phyloP scores from a whole-genome alignment of 768 basidiomycete genomes.

The Gloeophyllum trabeum region DNA sequence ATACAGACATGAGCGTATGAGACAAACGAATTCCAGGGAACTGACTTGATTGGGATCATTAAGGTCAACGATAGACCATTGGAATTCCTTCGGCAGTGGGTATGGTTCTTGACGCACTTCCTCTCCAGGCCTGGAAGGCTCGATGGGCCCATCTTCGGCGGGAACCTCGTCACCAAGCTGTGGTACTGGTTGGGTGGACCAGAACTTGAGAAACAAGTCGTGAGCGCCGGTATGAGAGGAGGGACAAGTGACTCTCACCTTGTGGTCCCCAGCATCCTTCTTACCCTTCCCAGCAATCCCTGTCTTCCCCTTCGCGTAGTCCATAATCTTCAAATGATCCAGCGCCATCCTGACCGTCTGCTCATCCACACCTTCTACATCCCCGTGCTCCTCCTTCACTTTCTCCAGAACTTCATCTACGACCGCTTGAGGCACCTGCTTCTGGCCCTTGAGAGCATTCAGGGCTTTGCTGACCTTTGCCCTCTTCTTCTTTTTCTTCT shows the following conservation, averaged over 20 bases:
- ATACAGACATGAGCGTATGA: background rate
- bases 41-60: slow-evolving; percentile 61
- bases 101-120: slow-evolving; percentile 86
- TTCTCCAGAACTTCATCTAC: slow-evolving; percentile 58
- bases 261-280: slow-evolving; percentile 82
- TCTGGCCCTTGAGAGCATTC: slow-evolving; percentile 34
- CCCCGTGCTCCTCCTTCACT: slow-evolving; percentile 48
- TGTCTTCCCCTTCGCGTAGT: slow-evolving; percentile 73
- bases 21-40: slow-evolving; percentile 6
- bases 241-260: slow-evolving; percentile 55
- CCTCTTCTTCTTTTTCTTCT: slow-evolving; percentile 89
- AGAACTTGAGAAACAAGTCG: slow-evolving; percentile 49
- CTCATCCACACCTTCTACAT: slow-evolving; percentile 35
- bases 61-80: slow-evolving; percentile 81
- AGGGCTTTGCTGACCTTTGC: slow-evolving; percentile 51
- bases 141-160: slow-evolving; percentile 78
- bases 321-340: slow-evolving; percentile 75
- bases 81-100: slow-evolving; percentile 84
- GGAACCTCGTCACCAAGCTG: slow-evolving; percentile 65
- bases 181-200: slow-evolving; percentile 97
- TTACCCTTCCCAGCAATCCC: slow-evolving; percentile 66
- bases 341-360: slow-evolving; percentile 60
- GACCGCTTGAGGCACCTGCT: slow-evolving; percentile 46
- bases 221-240: background rate
- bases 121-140: slow-evolving; percentile 61